A percentile compares a stretch with the other conserved stretches of the same genome.
phyloP scores from a whole-genome alignment of 176 grass and related monocot species.

The Miscanthus lutarioriparius region DNA sequence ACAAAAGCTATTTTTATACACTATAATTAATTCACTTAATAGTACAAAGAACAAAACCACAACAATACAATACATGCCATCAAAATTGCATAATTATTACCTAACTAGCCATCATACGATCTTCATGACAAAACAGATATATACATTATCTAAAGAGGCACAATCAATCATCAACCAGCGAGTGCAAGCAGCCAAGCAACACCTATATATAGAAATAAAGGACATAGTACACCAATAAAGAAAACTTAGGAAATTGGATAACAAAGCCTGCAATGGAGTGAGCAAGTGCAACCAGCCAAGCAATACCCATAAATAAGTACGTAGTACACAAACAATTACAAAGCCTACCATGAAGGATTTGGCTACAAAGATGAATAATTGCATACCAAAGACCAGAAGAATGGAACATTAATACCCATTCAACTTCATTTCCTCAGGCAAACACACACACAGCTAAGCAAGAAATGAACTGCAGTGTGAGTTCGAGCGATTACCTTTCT shows the following conservation, averaged over 20 bases:
- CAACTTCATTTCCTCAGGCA: neutral
- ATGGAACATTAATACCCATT: neutral
- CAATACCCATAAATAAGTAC: neutral
- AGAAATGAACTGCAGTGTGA: neutral
- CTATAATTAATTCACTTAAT: neutral
- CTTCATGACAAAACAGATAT: neutral
- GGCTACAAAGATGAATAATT: neutral
- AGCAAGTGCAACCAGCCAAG: neutral
- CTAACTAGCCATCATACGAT: neutral
- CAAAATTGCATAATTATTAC: neutral
- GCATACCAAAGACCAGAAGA: neutral
- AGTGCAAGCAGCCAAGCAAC: neutral
- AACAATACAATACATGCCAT: neutral
- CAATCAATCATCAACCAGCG: neutral
- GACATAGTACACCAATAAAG: neutral
- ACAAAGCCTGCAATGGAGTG: no score
- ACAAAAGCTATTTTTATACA: neutral
- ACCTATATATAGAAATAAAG: no score
- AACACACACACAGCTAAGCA: neutral
- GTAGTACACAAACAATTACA: neutral
- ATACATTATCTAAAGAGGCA: neutral
- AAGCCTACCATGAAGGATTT: neutral
- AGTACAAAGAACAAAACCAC: neutral
- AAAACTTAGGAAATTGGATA: no score
- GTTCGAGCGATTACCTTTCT: slow-evolving; percentile 55